Evolutionary conservation across 495 filamentous ascomycete genomes (phyloP).

Genomic region (Penicillium canariense): DNA sequence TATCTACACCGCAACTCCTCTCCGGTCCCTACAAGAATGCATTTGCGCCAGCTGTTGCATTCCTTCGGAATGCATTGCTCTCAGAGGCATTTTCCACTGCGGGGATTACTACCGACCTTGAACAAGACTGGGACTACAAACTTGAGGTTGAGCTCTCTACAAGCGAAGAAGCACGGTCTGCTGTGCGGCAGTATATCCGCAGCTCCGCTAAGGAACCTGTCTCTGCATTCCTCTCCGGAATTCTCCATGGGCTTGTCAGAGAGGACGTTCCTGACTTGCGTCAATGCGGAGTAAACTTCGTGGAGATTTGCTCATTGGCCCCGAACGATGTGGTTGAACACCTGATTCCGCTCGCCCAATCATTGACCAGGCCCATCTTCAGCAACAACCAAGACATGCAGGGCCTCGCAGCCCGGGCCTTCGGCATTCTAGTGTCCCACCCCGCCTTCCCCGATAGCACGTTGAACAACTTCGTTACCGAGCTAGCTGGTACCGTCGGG

Average conservation of each 20-base stretch:
- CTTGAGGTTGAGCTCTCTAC: slow-evolving; percentile 67
- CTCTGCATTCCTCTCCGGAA: slow-evolving; percentile 46
- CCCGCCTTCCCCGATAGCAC: slow-evolving; percentile 37
- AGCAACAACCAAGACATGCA: slow-evolving; percentile 69
- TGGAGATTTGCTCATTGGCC: slow-evolving; percentile 65
- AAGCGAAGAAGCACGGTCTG: slow-evolving; percentile 56
- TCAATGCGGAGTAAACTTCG: slow-evolving; percentile 58
- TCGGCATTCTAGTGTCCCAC: slow-evolving; percentile 78
- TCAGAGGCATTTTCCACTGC: slow-evolving; percentile 63
- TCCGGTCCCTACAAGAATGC: slow-evolving; percentile 38
- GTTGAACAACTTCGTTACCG: slow-evolving; percentile 37
- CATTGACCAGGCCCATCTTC: slow-evolving; percentile 56
- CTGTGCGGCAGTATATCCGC: slow-evolving; percentile 53
- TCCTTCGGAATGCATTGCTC: slow-evolving; percentile 71
- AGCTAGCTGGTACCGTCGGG: slow-evolving; percentile 39
- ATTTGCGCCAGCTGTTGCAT: slow-evolving; percentile 61
- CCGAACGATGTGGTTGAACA: slow-evolving; percentile 50
- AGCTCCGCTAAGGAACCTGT: slow-evolving; percentile 30
- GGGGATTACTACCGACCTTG: slow-evolving; percentile 51
- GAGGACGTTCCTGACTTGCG: slow-evolving; percentile 47
- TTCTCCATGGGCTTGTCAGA: slow-evolving; percentile 58
- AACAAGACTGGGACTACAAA: slow-evolving; percentile 83
- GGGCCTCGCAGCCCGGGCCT: slow-evolving; percentile 60
- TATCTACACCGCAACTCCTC: slow-evolving; percentile 25
- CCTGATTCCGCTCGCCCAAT: slow-evolving; percentile 46